Percentiles rank a stretch among this genome's conserved stretches.
Conservation (phyloP, 352 stramenopile genomes). For the Thalassiosira livingstoniorum region DNA sequence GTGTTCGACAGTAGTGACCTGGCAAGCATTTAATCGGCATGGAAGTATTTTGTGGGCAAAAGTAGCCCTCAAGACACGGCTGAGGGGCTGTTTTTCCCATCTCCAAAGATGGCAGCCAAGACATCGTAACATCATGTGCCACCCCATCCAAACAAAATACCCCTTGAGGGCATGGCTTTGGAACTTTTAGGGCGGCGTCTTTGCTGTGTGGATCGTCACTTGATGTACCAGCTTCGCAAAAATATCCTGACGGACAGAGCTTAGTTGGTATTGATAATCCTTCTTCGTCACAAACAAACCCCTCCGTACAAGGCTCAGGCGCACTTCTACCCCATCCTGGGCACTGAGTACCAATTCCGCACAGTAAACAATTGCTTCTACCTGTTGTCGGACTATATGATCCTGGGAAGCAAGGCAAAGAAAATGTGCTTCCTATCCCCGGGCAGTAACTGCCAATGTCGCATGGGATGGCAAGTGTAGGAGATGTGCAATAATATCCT, state of each 20-base stretch:
- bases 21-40: conserved; percentile 91
- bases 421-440: conserved; percentile 92
- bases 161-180: conserved; percentile 89
- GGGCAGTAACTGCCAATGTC: conserved; percentile 93
- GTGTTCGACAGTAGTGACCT: conserved; percentile 96
- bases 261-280: conserved; percentile 91
- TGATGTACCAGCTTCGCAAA: conserved; percentile 92
- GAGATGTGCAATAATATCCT: conserved; percentile 93
- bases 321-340: conserved; percentile 70
- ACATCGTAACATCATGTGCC: conserved; percentile 90
- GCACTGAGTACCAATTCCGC: conserved; percentile 93
- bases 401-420: conserved; percentile 92
- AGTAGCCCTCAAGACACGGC: conserved; percentile 94
- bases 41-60: conserved; percentile 89
- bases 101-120: conserved; percentile 91
- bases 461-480: conserved; percentile 91
- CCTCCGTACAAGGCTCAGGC: conserved; percentile 88
- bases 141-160: conserved; percentile 96
- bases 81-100: conserved; percentile 90
- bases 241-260: conserved; percentile 94
- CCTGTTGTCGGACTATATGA: conserved; percentile 90
- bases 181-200: conserved; percentile 83
- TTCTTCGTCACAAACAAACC: conserved; percentile 94
- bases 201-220: conserved; percentile 90
- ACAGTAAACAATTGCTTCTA: conserved; percentile 93